A percentile compares a stretch with the other conserved stretches of the same genome.
phyloP scores from a whole-genome alignment of 192 early-diverging fungal genomes.

The Piromyces finnis region DNA sequence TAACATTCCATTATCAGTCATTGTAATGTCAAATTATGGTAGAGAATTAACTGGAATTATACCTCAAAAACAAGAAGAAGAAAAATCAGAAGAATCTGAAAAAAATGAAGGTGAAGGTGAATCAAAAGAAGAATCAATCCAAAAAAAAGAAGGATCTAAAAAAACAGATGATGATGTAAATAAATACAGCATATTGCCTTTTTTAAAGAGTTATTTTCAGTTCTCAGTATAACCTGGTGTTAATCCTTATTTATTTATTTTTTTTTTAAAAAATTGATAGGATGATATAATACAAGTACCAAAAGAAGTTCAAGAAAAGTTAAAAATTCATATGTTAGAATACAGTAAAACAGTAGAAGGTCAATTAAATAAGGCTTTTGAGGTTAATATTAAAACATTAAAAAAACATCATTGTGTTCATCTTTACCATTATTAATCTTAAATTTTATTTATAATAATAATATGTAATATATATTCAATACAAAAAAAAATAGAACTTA shows the following conservation, averaged over 20 bases:
- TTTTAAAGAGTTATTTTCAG: too few relatives aligned
- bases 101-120: neutral
- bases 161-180: neutral
- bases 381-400: neutral
- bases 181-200: too few relatives aligned
- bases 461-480: too few relatives aligned
- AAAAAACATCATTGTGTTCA: too few relatives aligned
- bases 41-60: neutral
- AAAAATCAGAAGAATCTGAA: neutral
- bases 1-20: neutral
- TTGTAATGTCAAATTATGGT: neutral
- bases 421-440: too few relatives aligned
- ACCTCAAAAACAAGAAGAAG: neutral
- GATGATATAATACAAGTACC: neutral
- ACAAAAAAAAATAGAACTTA: conserved; percentile 22
- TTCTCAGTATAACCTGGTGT: too few relatives aligned
- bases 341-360: neutral
- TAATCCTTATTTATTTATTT: too few relatives aligned
- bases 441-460: too few relatives aligned
- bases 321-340: neutral
- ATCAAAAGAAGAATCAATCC: neutral
- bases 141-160: neutral
- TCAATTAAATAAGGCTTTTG: neutral
- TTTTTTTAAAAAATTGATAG: too few relatives aligned
- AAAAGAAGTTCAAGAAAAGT: neutral